Percentiles rank a stretch among this genome's conserved stretches.
Evolutionary conservation across 208 protist species (phyloP).

Genomic region (Endotrypanum monterogeii): DNA sequence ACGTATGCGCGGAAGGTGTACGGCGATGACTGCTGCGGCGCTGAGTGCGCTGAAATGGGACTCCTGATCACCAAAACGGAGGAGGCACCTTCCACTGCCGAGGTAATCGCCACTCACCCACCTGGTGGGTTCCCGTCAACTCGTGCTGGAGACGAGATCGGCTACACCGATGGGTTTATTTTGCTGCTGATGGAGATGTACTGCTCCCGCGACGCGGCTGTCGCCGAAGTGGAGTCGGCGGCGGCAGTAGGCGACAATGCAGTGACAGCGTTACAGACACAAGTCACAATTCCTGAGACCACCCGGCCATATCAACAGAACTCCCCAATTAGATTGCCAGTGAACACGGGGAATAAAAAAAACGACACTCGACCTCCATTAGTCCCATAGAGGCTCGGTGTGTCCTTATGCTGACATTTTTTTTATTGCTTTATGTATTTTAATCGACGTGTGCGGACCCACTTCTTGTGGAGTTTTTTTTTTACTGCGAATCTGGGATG

Average conservation of each 20-base stretch:
- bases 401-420: neutral
- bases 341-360: conserved; percentile 39
- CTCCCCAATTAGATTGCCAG: conserved; percentile 45
- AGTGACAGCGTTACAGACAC: neutral
- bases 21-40: conserved; percentile 43
- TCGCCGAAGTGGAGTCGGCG: conserved; percentile 15
- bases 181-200: conserved; percentile 87
- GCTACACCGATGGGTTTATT: conserved; percentile 80
- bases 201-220: conserved; percentile 45
- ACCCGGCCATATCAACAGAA: conserved; percentile 34
- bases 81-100: conserved; percentile 75
- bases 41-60: conserved; percentile 65
- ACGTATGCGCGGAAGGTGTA: conserved; percentile 56
- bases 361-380: conserved; percentile 1
- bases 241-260: conserved; percentile 11
- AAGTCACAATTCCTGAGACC: conserved; percentile 9
- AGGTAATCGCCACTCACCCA: conserved; percentile 61
- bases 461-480: conserved; percentile 1
- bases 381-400: conserved; percentile 7
- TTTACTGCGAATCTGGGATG: neutral
- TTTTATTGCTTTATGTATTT: conserved; percentile 2
- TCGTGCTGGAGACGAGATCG: conserved; percentile 20
- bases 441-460: neutral
- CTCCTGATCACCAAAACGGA: conserved; percentile 56
- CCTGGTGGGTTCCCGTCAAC: conserved; percentile 23